Evolutionary conservation across 2,329 filamentous ascomycete species (phyloP), one percentile per base, ranked within the genome.

Genomic region (Boeremia exigua): DNA sequence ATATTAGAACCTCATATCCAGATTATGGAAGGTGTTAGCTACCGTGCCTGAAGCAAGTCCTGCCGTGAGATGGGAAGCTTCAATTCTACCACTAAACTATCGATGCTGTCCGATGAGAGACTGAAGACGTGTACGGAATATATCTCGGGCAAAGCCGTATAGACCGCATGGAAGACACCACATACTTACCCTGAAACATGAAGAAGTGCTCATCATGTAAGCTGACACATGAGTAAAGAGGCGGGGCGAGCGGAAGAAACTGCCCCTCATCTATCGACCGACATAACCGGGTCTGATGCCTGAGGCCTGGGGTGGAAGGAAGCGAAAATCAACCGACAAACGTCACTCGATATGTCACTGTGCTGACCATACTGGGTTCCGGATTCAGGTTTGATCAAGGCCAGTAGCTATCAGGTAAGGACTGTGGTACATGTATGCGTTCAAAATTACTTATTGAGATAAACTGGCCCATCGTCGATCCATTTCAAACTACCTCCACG

Each of bases 41-140:
- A 23, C 19, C 66, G 63, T 53, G 55, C 62, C 67, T 64, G 44
- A 62, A 63, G 66, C 65, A 66, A 42, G 32, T 54, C 28, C 52
- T n/a, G 45, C 33, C 30, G 43, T 55, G 2, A 43, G 50, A 62
- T 70, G 66, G 67, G 66, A 70, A 69, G 66, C 67, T 63, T 61
- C 52, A 64, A 69, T 70, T 70, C 63, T 68, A 70, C 67, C 67
- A 45, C 60, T 69, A 68, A 70, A 70, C 66, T 63, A 70, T 63
- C 54, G 53, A 48, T 58, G 67, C 66, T 12, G 19, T 44, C 38
- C 34, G 44, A 44, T 38, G 25, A 10, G 0, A 4, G n/a, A 2
- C 0, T 27, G 4, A 5, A 5, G 12, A 43, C n/a, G 4, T n/a
- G 14, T 8, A 11, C 9, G n/a, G 27, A 1, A 1, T 42, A 38